phyloP scores from a whole-genome alignment of 345 rosid genomes.

The Psidium guajava region DNA sequence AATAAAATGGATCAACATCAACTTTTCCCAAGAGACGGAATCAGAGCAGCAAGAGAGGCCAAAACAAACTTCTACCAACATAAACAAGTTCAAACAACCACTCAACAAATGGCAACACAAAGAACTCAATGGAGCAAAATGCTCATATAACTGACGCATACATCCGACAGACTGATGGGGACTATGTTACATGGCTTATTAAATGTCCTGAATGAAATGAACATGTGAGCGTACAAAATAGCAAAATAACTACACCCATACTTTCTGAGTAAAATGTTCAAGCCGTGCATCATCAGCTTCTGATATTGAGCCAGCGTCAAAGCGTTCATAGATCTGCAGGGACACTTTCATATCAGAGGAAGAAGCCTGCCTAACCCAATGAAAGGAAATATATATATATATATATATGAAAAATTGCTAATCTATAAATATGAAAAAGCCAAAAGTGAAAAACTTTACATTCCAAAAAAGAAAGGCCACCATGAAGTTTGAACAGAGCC shows the following conservation, averaged over 20 bases:
- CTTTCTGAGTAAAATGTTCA: constrained; percentile 78
- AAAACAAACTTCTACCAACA: not conserved
- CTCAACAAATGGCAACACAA: not conserved
- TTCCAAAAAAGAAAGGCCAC: not conserved
- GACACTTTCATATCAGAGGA: constrained; percentile 5
- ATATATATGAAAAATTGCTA: not conserved
- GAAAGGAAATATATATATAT: not conserved
- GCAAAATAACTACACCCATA: constrained; percentile 3
- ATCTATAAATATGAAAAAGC: not conserved
- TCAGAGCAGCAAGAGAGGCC: not conserved
- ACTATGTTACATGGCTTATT: not conserved
- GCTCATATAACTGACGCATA: not conserved
- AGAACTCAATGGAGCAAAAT: not conserved
- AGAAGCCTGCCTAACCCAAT: not conserved
- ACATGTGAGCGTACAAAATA: not conserved
- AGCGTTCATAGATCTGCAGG: constrained; percentile 76
- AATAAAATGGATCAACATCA: not conserved
- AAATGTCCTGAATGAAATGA: not conserved
- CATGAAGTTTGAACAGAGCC: not conserved
- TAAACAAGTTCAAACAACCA: not conserved
- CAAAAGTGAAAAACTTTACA: not conserved
- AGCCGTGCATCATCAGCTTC: constrained; percentile 70
- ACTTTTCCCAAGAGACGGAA: not conserved
- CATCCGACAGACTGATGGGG: not conserved
- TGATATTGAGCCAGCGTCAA: constrained; percentile 41